phyloP scores from a whole-genome alignment of 441 rosid species.

The Cnidoscolus chayamansa region DNA sequence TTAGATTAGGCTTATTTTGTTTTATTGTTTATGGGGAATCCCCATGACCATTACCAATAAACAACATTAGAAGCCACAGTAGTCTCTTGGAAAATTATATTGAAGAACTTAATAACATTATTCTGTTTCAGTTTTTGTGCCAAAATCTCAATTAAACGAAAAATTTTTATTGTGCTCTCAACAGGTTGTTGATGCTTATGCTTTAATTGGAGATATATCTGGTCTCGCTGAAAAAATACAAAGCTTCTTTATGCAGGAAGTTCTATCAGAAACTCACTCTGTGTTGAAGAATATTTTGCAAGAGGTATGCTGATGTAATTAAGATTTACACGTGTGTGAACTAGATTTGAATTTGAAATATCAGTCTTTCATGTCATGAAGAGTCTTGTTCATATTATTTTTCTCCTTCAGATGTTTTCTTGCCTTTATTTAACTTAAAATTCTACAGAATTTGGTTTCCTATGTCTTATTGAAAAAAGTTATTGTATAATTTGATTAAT shows the following conservation, averaged over 20 bases:
- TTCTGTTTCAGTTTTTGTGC: slow-evolving; percentile 9
- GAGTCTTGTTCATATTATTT: background rate
- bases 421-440: background rate
- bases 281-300: slow-evolving; percentile 66
- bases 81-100: slow-evolving; percentile 6
- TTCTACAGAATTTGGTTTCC: slow-evolving; percentile 13
- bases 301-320: slow-evolving; percentile 56
- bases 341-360: slow-evolving; percentile 10
- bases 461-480: slow-evolving; percentile 18
- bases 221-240: slow-evolving; percentile 99
- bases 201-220: slow-evolving; percentile 91
- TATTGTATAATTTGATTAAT: slow-evolving; percentile 26
- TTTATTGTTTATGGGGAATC: background rate
- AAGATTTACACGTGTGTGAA: slow-evolving; percentile 12
- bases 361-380: background rate
- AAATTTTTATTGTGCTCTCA: slow-evolving; percentile 21
- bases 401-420: background rate
- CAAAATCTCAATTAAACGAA: slow-evolving; percentile 19
- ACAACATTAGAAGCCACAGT: background rate
- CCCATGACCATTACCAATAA: background rate
- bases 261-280: slow-evolving; percentile 82
- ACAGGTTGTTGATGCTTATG: slow-evolving; percentile 97
- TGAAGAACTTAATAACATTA: slow-evolving; percentile 6
- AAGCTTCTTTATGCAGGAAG: slow-evolving; percentile 98
- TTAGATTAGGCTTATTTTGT: background rate